Conservation (phyloP, 2,329 filamentous ascomycete genomes). For the Cytospora mali region DNA sequence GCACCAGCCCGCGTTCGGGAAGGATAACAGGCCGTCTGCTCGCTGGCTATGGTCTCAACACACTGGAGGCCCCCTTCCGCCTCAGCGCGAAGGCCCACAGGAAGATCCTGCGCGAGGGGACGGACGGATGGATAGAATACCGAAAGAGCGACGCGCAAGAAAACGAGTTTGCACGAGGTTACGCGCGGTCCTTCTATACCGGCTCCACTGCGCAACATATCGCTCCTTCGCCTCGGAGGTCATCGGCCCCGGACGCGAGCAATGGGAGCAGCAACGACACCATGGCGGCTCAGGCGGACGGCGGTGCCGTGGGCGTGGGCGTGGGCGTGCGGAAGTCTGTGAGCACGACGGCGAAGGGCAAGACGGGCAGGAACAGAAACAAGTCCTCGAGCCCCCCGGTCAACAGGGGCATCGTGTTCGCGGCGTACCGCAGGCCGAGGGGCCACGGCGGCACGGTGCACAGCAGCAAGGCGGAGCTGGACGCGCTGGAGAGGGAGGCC, state of each 20-base stretch:
- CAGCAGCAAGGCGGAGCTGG: conserved; percentile 46
- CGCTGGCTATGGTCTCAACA: conserved; percentile 56
- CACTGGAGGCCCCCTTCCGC: conserved; percentile 54
- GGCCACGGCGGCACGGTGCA: conserved; percentile 41
- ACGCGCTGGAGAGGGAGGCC: conserved; percentile 51
- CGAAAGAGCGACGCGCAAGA: conserved; percentile 44
- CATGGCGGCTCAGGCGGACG: too few species aligned
- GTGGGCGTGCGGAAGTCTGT: too few species aligned
- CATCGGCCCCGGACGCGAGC: background rate
- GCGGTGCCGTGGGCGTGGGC: too few species aligned
- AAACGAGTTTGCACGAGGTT: conserved; percentile 54
- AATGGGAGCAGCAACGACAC: too few species aligned
- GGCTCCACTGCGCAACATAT: conserved; percentile 35
- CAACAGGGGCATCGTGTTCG: conserved; percentile 59
- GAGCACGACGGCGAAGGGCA: conserved; percentile 2
- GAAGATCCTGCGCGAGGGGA: conserved; percentile 47
- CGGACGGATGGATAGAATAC: conserved; percentile 57
- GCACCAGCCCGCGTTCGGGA: conserved; percentile 29
- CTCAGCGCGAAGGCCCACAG: conserved; percentile 53
- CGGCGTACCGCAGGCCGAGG: conserved; percentile 55
- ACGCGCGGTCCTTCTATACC: conserved; percentile 56
- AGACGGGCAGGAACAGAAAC: conserved; percentile 18
- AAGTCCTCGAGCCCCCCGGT: conserved; percentile 30
- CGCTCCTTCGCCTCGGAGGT: conserved; percentile 5
- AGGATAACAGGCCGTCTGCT: conserved; percentile 56